phyloP scores from a whole-genome alignment of 179 eudicot species.

The Silene vulgaris region DNA sequence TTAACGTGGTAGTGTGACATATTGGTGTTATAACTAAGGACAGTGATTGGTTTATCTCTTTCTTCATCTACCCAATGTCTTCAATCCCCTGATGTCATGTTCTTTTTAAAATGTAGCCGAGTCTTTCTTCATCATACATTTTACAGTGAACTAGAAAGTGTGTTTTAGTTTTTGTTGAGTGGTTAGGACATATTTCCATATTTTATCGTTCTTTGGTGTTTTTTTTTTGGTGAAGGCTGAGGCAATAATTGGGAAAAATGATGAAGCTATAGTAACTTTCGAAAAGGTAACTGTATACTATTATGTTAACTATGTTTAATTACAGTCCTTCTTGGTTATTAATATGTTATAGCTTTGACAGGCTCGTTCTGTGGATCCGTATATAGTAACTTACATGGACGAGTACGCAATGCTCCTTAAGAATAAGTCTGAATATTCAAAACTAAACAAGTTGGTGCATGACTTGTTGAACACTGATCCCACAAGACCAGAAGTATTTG shows the following conservation, averaged over 20 bases:
- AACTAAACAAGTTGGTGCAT: conserved; percentile 83
- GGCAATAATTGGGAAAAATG: conserved; percentile 71
- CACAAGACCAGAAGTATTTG: conserved; percentile 83
- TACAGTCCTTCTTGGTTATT: conserved; percentile 9
- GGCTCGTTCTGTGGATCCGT: conserved; percentile 90
- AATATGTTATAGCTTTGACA: conserved; percentile 31
- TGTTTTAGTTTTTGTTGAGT: neutral
- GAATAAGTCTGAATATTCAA: conserved; percentile 62
- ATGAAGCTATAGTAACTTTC: conserved; percentile 77
- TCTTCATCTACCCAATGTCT: neutral
- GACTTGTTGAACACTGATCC: conserved; percentile 81
- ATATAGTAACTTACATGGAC: conserved; percentile 78
- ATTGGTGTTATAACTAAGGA: neutral
- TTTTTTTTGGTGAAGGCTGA: conserved; percentile 52
- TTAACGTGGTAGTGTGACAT: no score
- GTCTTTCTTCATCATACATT: neutral
- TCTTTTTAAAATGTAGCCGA: neutral
- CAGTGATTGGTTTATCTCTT: neutral
- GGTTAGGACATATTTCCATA: neutral
- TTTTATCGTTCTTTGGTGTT: neutral
- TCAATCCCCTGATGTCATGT: neutral
- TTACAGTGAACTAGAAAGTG: conserved; percentile 8
- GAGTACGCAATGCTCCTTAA: conserved; percentile 96
- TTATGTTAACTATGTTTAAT: conserved; percentile 3
- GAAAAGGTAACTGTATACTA: conserved; percentile 52